Conservation (phyloP, 2,329 filamentous ascomycete species). For the Parastagonospora nodorum region DNA sequence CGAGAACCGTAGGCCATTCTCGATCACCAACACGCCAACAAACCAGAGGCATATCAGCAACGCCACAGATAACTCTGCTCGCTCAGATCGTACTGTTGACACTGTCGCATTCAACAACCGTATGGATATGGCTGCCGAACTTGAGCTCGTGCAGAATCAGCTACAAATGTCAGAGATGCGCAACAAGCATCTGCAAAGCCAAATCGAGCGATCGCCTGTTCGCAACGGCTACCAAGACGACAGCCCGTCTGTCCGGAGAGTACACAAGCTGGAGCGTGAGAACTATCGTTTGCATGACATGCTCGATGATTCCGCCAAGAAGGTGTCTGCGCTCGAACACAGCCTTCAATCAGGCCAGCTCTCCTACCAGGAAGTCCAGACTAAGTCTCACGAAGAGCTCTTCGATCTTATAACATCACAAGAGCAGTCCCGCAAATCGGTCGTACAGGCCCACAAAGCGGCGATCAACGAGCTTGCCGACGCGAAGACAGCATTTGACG, state of each 20-base stretch:
- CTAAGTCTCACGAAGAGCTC: constrained; percentile 91
- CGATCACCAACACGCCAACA: constrained; percentile 77
- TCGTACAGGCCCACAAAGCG: constrained; percentile 84
- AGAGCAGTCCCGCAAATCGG: constrained; percentile 80
- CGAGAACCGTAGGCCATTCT: constrained; percentile 66
- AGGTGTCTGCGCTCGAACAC: constrained; percentile 86
- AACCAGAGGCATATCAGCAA: constrained; percentile 69
- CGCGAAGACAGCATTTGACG: constrained; percentile 85
- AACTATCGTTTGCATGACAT: constrained; percentile 92
- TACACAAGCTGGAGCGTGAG: constrained; percentile 89
- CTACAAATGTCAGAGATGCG: constrained; percentile 94
- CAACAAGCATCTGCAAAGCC: constrained; percentile 87
- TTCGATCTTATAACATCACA: constrained; percentile 92
- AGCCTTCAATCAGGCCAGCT: constrained; percentile 85
- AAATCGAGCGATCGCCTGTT: constrained; percentile 73
- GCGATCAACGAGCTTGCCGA: constrained; percentile 84
- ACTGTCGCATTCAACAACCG: constrained; percentile 82
- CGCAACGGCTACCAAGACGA: constrained; percentile 71
- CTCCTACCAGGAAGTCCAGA: constrained; percentile 87
- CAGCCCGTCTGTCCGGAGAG: constrained; percentile 76
- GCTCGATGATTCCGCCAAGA: constrained; percentile 91
- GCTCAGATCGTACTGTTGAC: constrained; percentile 85
- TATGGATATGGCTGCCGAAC: constrained; percentile 87
- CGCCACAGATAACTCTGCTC: constrained; percentile 74
- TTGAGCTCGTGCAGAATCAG: constrained; percentile 92